These are phyloP conservation scores for Calonectria henricotiae DNA, from an alignment of 2,329 filamentous ascomycete genomes.

Conservation along the genomic window DNA sequence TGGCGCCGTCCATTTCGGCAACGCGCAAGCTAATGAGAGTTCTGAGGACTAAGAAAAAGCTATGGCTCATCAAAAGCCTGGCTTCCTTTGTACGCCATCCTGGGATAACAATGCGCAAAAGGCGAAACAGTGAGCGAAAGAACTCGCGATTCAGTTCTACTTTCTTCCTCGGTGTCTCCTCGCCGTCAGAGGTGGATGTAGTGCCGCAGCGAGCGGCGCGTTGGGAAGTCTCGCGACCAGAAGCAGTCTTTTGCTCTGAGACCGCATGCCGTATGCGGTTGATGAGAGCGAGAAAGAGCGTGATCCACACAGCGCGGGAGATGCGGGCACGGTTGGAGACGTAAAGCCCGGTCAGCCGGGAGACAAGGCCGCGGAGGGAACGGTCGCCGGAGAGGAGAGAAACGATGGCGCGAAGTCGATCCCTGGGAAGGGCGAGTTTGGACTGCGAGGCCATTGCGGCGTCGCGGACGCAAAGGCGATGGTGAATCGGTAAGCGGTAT, in stretches of 20 bases:
- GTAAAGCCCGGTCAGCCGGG: constrained; percentile 81
- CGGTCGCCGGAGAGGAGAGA: constrained; percentile 71
- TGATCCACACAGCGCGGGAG: constrained; percentile 87
- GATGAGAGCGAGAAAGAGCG: constrained; percentile 83
- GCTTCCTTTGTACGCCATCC: constrained; percentile 93
- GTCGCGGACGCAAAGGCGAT: constrained; percentile 18
- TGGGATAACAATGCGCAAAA: constrained; percentile 91
- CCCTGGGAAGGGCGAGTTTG: constrained; percentile 75
- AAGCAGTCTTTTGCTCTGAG: constrained; percentile 91
- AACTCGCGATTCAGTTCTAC: constrained; percentile 93
- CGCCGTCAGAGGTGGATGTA: constrained; percentile 60
- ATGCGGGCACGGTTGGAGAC: constrained; percentile 85
- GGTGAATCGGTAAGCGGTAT: constrained; percentile 6
- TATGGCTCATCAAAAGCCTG: constrained; percentile 89
- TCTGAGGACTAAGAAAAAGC: constrained; percentile 90
- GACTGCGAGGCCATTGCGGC: constrained; percentile 81
- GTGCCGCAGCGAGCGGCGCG: constrained; percentile 66
- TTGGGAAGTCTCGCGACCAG: constrained; percentile 76
- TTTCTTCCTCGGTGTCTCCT: constrained; percentile 75
- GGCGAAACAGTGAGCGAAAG: constrained; percentile 80
- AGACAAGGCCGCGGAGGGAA: constrained; percentile 76
- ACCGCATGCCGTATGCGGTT: constrained; percentile 94
- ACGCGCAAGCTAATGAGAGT: constrained; percentile 97
- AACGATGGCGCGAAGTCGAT: constrained; percentile 66
- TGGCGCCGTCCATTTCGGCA: constrained; percentile 92